phyloP scores from a whole-genome alignment of 257 asterid genomes.

The Oldenlandia corymbosa region DNA sequence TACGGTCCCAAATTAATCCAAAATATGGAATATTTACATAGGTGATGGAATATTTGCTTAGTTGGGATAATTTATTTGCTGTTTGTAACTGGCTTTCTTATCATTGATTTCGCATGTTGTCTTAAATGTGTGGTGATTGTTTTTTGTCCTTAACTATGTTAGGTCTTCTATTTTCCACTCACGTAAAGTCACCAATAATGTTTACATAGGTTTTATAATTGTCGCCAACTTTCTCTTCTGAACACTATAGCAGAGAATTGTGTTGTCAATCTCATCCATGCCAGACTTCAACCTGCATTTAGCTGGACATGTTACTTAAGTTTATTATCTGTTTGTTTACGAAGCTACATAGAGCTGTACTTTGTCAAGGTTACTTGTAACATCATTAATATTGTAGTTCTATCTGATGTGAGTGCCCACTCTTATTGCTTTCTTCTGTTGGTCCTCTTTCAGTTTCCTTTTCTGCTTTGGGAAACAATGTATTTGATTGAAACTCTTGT shows the following conservation, averaged over 20 bases:
- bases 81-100: neutral
- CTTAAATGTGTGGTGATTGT: neutral
- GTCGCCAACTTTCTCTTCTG: neutral
- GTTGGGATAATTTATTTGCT: too few species aligned
- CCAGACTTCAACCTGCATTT: neutral
- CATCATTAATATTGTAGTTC: neutral
- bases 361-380: neutral
- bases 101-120: neutral
- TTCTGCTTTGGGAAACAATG: conserved; percentile 1
- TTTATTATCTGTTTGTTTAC: neutral
- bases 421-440: conserved; percentile 1
- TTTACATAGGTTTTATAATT: too few species aligned
- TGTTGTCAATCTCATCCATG: neutral
- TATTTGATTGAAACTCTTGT: conserved; percentile 21
- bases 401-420: neutral
- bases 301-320: neutral
- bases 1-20: neutral
- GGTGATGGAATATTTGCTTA: too few species aligned
- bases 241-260: neutral
- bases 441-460: too few species aligned
- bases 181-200: too few species aligned
- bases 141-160: neutral
- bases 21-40: neutral
- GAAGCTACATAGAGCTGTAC: neutral
- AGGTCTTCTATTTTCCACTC: neutral